phyloP scores from a whole-genome alignment of 352 stramenopile genomes.

The Pythium angustatum region DNA sequence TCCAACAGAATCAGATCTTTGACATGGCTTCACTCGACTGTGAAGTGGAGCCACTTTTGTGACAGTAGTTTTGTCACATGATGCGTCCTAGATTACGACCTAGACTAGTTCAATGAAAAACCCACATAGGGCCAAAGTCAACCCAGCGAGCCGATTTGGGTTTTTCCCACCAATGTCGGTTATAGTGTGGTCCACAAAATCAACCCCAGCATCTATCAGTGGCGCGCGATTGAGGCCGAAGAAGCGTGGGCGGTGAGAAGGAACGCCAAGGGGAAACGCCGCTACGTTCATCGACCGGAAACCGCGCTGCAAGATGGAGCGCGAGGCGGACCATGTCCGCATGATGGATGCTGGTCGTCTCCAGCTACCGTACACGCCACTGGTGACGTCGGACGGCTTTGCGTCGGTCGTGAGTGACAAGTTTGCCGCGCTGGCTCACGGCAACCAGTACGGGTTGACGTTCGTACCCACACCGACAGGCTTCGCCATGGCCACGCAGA shows the following conservation, averaged over 20 bases:
- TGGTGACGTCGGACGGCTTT: constrained; percentile 34
- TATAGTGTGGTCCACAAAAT: constrained; percentile 1
- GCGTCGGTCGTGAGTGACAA: constrained; percentile 38
- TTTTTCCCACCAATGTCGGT: background rate
- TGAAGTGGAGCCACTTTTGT: background rate
- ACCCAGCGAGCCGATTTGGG: background rate
- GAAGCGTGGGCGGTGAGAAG: background rate
- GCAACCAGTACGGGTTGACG: constrained; percentile 58
- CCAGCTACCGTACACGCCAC: constrained; percentile 40
- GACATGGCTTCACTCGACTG: constrained; percentile 1
- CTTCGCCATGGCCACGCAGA: constrained; percentile 44
- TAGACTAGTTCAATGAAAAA: no score
- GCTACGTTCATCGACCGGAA: background rate
- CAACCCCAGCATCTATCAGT: constrained; percentile 7
- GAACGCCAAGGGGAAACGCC: constrained; percentile 6
- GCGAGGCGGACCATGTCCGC: constrained; percentile 74
- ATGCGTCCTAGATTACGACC: background rate
- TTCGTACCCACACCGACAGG: constrained; percentile 46
- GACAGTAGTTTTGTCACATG: background rate
- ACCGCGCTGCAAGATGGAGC: constrained; percentile 13
- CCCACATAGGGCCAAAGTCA: background rate
- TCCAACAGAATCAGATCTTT: constrained; percentile 1
- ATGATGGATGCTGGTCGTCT: constrained; percentile 70
- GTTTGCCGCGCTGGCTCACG: constrained; percentile 57
- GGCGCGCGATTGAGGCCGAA: constrained; percentile 6